phyloP scores from a whole-genome alignment of 176 grass and related monocot species.

The Oryza rufipogon region DNA sequence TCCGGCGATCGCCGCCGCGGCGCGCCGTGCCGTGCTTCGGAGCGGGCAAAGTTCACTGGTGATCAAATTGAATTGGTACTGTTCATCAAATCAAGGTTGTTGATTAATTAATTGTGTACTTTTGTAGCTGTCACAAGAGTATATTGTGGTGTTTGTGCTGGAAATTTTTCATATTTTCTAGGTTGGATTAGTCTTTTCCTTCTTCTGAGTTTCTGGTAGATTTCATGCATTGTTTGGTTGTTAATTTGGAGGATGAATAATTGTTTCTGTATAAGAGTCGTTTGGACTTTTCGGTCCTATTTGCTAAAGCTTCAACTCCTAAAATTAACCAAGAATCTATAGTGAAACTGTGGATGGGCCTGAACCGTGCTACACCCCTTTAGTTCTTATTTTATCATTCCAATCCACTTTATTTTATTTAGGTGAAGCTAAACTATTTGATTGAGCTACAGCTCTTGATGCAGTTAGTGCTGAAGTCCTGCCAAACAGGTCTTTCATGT shows the following conservation, averaged over 20 bases:
- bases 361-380: too few species aligned
- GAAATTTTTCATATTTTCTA: background rate
- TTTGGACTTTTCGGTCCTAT: background rate
- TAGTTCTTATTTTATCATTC: too few species aligned
- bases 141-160: background rate
- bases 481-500: background rate
- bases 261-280: background rate
- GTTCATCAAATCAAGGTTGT: background rate
- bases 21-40: conserved; percentile 22
- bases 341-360: too few species aligned
- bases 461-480: too few species aligned
- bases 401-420: too few species aligned
- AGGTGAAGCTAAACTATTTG: too few species aligned
- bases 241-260: conserved; percentile 24
- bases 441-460: too few species aligned
- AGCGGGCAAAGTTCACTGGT: background rate
- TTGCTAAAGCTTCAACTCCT: too few species aligned
- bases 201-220: background rate
- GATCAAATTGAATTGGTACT: background rate
- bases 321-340: too few species aligned
- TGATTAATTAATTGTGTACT: background rate
- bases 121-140: background rate
- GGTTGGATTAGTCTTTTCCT: background rate
- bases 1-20: background rate
- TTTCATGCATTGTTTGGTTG: background rate